Base-by-base conservation (phyloP, 2,329 filamentous ascomycete species). In the Septoria linicola region DNA sequence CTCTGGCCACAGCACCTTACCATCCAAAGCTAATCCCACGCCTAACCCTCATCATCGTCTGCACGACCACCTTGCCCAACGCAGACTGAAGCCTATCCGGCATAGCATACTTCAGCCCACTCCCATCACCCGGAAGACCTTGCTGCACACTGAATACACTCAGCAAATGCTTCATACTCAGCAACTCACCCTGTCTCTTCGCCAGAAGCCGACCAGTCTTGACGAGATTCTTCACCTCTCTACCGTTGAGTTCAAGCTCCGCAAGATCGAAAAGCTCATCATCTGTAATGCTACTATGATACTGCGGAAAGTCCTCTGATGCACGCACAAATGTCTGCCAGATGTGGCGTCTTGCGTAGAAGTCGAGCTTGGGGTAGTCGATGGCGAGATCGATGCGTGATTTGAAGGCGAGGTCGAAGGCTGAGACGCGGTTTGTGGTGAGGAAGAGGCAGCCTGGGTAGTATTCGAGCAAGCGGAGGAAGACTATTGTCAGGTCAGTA, bases 391-490 rank as follows among this genome's bases (percentile, higher is more conserved):
- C 61, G 19, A 71, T 68, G 14, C 67, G 57, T 23, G 62, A 67
- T 1, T 66, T 54, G 57, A 71, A 68, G 10, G 64, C 67, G 27
- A 66, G 57, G 50, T 73, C 69, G 58, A 73, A 67, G 8, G 62
- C 49, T 2, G 59, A 56, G 4, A 67, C 60, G 5, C 67, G 66
- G 43, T 72, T 73, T 1, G 66, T 68, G 1, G 70, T 73, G 3
- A 73, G 61, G 55, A 72, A 67, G 20, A 53, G 40, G 17, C 32
- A 41, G 14, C 51, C 55, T 16, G 45, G 40, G 27, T 68, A 71
- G 53, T 72, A 70, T 43, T 72, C 69, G 0, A 72, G 61, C 14
- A 64, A 60, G 13, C 69, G 64, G 10, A 72, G 61, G 39, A 72
- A 72, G 34, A 71, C 60, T 46, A 23, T 31, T 4, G 8, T 6